Percentiles rank a stretch among this genome's conserved stretches.
These are phyloP conservation scores for Rhizopogon vesiculosus DNA, from an alignment of 768 basidiomycete genomes.

Conservation along the genomic window DNA sequence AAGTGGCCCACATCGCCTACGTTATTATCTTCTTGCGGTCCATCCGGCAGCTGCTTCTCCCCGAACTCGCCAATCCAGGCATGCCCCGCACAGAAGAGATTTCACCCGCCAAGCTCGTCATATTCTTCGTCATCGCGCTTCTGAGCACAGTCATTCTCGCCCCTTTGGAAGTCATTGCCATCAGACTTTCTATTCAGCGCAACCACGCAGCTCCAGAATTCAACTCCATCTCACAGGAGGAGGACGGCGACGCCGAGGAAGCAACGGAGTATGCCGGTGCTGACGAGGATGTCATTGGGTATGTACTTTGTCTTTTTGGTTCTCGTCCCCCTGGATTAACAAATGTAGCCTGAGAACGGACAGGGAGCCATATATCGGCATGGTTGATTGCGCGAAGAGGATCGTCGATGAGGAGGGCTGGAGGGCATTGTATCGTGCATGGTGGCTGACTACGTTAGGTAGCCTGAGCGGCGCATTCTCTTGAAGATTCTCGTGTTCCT, in stretches of 20 bases:
- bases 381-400: constrained; percentile 70
- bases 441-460: constrained; percentile 78
- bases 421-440: constrained; percentile 70
- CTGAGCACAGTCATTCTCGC: constrained; percentile 57
- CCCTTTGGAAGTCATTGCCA: constrained; percentile 77
- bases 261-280: constrained; percentile 58
- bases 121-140: constrained; percentile 54
- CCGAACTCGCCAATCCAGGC: constrained; percentile 38
- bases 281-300: constrained; percentile 87
- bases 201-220: constrained; percentile 76
- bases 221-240: constrained; percentile 71
- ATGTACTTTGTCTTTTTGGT: constrained; percentile 16
- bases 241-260: constrained; percentile 59
- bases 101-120: constrained; percentile 41
- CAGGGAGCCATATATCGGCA: constrained; percentile 72
- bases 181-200: constrained; percentile 77
- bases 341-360: constrained; percentile 60
- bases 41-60: constrained; percentile 51
- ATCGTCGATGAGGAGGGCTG: constrained; percentile 80
- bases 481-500: constrained; percentile 7
- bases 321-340: neutral
- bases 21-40: constrained; percentile 38
- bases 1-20: constrained; percentile 41
- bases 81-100: constrained; percentile 36
- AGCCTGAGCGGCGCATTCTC: constrained; percentile 49